Evolutionary conservation across 1,139 yeast species (phyloP).

Genomic region (Diutina neorugosa): DNA sequence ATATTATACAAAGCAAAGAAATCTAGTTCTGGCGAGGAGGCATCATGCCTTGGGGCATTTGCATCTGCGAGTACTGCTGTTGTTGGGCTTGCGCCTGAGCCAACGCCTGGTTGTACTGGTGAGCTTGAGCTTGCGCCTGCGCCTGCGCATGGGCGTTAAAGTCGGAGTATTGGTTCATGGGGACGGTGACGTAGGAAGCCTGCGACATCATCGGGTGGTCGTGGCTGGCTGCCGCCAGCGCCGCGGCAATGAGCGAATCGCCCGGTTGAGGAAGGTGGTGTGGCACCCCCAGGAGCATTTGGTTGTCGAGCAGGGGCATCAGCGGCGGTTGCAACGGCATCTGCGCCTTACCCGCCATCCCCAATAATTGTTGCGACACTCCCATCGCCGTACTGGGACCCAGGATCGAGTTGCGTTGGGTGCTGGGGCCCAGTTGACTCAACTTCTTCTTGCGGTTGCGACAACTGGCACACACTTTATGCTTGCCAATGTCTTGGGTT

Average conservation of each 20-base stretch:
- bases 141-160: constrained; percentile 4
- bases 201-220: constrained; percentile 1
- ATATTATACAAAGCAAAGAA: background rate
- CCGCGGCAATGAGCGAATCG: background rate
- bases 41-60: constrained; percentile 8
- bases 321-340: background rate
- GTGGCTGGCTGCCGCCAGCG: constrained; percentile 2
- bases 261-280: background rate
- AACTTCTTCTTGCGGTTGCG: constrained; percentile 38
- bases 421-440: constrained; percentile 7
- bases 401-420: background rate
- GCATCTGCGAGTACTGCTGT: constrained; percentile 3
- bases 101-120: constrained; percentile 3
- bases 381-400: background rate
- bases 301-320: constrained; percentile 1
- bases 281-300: background rate
- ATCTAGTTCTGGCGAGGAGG: constrained; percentile 6
- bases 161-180: constrained; percentile 1
- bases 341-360: constrained; percentile 1
- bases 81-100: constrained; percentile 5
- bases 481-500: constrained; percentile 33
- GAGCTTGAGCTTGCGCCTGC: constrained; percentile 4
- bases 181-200: background rate
- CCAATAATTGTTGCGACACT: background rate
- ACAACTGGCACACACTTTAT: constrained; percentile 44